phyloP scores from a whole-genome alignment of 2,329 filamentous ascomycete genomes.

The Phyllosticta citriasiana region DNA sequence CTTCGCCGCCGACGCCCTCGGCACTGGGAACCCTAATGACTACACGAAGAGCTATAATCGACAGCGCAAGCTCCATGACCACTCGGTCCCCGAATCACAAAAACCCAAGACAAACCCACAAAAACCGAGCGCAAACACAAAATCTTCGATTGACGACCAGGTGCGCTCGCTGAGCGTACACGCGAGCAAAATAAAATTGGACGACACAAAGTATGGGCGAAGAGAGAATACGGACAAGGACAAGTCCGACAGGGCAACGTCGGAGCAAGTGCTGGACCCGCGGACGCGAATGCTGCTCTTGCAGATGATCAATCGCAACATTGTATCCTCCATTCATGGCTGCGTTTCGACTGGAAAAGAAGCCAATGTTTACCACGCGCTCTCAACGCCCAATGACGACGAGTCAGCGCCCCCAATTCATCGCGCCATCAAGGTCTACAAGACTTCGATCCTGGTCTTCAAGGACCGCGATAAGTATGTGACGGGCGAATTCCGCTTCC shows the following conservation, averaged over 20 bases:
- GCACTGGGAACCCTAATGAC: conserved; percentile 51
- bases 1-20: conserved; percentile 45
- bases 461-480: conserved; percentile 97
- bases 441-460: conserved; percentile 94
- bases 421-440: conserved; percentile 96
- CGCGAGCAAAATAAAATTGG: conserved; percentile 73
- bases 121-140: conserved; percentile 69
- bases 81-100: conserved; percentile 38
- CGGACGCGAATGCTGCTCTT: conserved; percentile 90
- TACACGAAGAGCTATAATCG: conserved; percentile 84
- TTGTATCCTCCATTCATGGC: conserved; percentile 86
- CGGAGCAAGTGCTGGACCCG: conserved; percentile 88
- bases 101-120: conserved; percentile 67
- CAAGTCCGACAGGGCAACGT: conserved; percentile 86
- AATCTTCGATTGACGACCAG: conserved; percentile 74
- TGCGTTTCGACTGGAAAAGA: conserved; percentile 96
- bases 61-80: conserved; percentile 58
- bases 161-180: conserved; percentile 76
- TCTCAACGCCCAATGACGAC: conserved; percentile 49
- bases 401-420: conserved; percentile 48
- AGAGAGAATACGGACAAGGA: conserved; percentile 54
- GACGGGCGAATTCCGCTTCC: conserved; percentile 85
- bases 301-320: conserved; percentile 87
- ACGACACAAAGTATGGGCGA: conserved; percentile 26
- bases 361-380: conserved; percentile 92